Evolutionary conservation across 2,329 filamentous ascomycete species (phyloP).

Genomic region (Setomelanomma holmii): DNA sequence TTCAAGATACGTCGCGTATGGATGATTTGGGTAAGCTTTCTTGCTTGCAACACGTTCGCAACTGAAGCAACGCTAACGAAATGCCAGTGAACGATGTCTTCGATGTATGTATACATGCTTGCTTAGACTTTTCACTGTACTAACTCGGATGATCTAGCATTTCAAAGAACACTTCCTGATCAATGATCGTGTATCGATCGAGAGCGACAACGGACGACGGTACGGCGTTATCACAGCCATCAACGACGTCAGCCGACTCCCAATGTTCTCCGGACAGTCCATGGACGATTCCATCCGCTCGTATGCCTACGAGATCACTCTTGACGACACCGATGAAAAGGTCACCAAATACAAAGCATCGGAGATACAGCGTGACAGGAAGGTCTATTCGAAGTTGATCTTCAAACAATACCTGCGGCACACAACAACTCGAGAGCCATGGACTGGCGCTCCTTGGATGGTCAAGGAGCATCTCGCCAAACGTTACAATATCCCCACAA

Average conservation of each 20-base stretch:
- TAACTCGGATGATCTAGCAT: constrained; percentile 23
- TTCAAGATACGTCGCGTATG: constrained; percentile 82
- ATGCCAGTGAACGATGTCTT: constrained; percentile 39
- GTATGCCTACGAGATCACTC: constrained; percentile 40
- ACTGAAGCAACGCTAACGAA: constrained; percentile 46
- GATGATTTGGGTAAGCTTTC: constrained; percentile 71
- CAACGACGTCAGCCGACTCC: constrained; percentile 37
- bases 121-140: constrained; percentile 9
- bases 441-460: constrained; percentile 96
- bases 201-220: constrained; percentile 35
- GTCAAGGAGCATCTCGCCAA: constrained; percentile 87
- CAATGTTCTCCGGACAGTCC: constrained; percentile 30
- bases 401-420: constrained; percentile 94
- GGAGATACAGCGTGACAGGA: constrained; percentile 85
- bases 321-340: constrained; percentile 41
- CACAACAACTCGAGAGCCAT: constrained; percentile 87
- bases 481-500: constrained; percentile 84
- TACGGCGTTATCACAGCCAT: constrained; percentile 42
- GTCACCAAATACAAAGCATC: constrained; percentile 57
- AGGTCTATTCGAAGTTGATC: constrained; percentile 93
- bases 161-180: constrained; percentile 45
- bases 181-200: constrained; percentile 43
- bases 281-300: constrained; percentile 40
- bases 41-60: neutral
- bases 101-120: constrained; percentile 26